Base-by-base conservation (phyloP, 495 filamentous ascomycete genomes). In the Podospora fimiseda region DNA sequence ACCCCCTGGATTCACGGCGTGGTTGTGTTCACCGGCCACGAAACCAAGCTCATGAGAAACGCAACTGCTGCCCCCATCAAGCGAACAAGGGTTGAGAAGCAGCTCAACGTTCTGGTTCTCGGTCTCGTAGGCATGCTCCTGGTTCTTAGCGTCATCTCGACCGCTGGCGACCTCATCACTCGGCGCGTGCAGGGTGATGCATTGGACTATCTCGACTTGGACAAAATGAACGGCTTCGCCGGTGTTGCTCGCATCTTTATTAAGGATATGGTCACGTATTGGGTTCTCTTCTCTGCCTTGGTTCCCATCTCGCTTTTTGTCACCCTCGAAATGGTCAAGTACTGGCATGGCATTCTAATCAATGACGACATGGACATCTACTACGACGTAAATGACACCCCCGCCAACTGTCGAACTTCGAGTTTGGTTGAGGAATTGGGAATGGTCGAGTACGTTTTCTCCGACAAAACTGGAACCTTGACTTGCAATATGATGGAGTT, bases 401-500 rank as follows among this genome's bases (percentile, higher is more conserved):
- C 94, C 16, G 90, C 93, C 1, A 92, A 90, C 52, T 99, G 94
- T 70, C 82, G 94, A 36, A 99, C 94, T 2, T 96, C 90, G 0
- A 95, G 89, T 59, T 75, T 99, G 58, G 94, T 99, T 9, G 94
- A 99, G 71, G 94, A 99, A 66, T 71, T 99, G 21, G 94, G 94
- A 42, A 95, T 97, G 77, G 93, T 99, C 52, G 93, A 96, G 61
- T 99, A 93, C 63, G 92, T 97, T 47, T 99, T 99, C 68, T 96
- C 90, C 2, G 94, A 99, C 70, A 98, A 99, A 74, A 99, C 94
- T 6, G 94, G 94, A 30, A 99, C 94, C n/a, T 72, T 99, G 60
- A 99, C 94, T 21, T 95, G 91, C 72, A 99, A 99, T 68, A 83
- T 87, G 80, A 99, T 99, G 94, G 94, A 97, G 68, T 99, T 96